These are phyloP conservation scores for Cyberlindnera veronae DNA, from an alignment of 805 yeast species.

Conservation along the genomic window DNA sequence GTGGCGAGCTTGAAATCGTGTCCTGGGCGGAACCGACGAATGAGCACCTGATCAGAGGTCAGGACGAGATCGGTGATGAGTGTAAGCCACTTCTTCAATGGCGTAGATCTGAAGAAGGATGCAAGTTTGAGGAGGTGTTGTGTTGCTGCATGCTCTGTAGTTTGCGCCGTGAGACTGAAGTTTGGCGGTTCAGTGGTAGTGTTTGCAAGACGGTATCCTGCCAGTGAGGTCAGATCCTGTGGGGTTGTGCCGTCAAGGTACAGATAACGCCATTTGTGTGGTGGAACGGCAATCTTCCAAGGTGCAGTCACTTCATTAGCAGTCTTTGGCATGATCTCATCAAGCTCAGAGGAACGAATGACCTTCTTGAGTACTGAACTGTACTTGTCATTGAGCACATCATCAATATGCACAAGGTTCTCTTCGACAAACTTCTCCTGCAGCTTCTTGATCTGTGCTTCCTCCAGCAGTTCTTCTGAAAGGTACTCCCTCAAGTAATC, in stretches of 20 bases:
- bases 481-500: constrained; percentile 51
- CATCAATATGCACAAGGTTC: constrained; percentile 63
- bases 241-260: constrained; percentile 67
- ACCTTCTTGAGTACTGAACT: constrained; percentile 43
- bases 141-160: constrained; percentile 30
- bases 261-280: constrained; percentile 86
- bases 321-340: constrained; percentile 53
- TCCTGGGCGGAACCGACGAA: constrained; percentile 93
- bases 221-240: constrained; percentile 28
- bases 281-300: constrained; percentile 91
- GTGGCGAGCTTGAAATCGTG: constrained; percentile 92
- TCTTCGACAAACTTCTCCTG: constrained; percentile 56
- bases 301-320: constrained; percentile 59
- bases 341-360: constrained; percentile 58
- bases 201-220: constrained; percentile 33
- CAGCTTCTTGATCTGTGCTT: constrained; percentile 38
- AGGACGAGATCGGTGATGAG: constrained; percentile 59
- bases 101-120: constrained; percentile 51
- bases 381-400: constrained; percentile 56
- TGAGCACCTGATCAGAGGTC: constrained; percentile 61
- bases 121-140: constrained; percentile 50
- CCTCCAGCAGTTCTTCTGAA: constrained; percentile 47
- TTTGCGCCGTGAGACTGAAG: constrained; percentile 36
- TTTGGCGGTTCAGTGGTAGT: constrained; percentile 53
- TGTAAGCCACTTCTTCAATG: constrained; percentile 69